Conservation (phyloP, 2,329 filamentous ascomycete species). For the Pseudocercospora pini-densiflorae region DNA sequence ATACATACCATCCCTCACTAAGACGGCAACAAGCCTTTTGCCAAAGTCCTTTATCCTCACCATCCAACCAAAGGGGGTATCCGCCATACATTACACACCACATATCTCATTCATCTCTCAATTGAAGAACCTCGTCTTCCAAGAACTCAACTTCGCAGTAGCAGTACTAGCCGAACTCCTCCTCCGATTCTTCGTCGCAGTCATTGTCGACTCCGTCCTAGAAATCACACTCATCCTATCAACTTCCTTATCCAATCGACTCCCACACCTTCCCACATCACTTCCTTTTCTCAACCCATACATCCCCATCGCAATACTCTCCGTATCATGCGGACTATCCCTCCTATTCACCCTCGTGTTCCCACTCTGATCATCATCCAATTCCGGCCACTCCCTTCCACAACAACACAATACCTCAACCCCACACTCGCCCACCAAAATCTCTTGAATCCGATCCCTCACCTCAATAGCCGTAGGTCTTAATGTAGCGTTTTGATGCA, state of each 20-base stretch:
- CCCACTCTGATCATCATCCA: conserved; percentile 7
- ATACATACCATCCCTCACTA: not conserved
- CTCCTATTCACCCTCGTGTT: conserved; percentile 16
- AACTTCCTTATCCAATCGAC: conserved; percentile 12
- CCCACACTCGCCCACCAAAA: conserved; percentile 35
- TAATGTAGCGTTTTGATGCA: conserved; percentile 45
- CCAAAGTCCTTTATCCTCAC: not conserved
- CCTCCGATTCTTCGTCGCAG: conserved; percentile 11
- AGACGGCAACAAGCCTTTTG: not conserved
- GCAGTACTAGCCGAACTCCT: conserved; percentile 24
- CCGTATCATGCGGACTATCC: conserved; percentile 14
- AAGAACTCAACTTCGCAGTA: conserved; percentile 26
- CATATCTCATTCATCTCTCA: conserved; percentile 1
- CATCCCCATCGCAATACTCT: conserved; percentile 26
- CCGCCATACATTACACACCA: conserved; percentile 1
- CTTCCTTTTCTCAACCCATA: conserved; percentile 20
- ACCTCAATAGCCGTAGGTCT: conserved; percentile 49
- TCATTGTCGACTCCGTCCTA: conserved; percentile 11
- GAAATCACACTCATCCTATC: conserved; percentile 13
- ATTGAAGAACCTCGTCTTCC: conserved; percentile 23
- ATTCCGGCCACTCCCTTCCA: conserved; percentile 32
- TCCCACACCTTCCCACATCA: conserved; percentile 13
- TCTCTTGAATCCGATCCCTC: conserved; percentile 42
- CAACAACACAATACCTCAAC: conserved; percentile 38
- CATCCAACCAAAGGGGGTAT: not conserved